Evolutionary conservation across 345 rosid species (phyloP), one percentile per base, ranked within the genome.

Genomic region (Trapa bicornis): DNA sequence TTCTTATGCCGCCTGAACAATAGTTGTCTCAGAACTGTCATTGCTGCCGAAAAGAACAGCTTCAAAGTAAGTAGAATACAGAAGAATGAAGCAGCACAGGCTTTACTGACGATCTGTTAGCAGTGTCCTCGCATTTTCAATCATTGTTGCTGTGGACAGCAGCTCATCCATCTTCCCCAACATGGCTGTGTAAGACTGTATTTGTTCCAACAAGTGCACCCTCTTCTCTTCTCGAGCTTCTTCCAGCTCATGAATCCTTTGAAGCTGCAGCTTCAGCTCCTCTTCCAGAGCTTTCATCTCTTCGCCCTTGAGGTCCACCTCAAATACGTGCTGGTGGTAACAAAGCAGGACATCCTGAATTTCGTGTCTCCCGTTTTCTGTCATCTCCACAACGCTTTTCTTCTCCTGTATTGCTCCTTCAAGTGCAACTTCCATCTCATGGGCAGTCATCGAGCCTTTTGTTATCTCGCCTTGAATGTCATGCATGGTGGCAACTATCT

Each of bases 311-410:
- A 87, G 68, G 57, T 82, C 83, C 1, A 73, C 57, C 41, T 86
- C 87, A 67, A 81, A 85, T 33, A 83, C 83, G 1, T 72, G 77
- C 69, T 87, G 84, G 56, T 83, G 88, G 72, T 80, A 84, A 45
- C 80, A 91, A 10, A 85, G n/a, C 37, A 87, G 67, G 86, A 82
- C 66, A 50, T 53, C 72, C 36, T 79, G 80, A 37, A 79, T 65
- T 67, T 94, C 91, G 2, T 60, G 37, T 74, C 37, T 76, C 11
- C 95, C 98, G 0, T 72, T 36, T 74, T 81, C 86, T 64, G 67
- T 75, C 60, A 81, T 74, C 76, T 86, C 91, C 14, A 76, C 15
- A 12, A 91, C 75, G 53, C 79, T 67, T 68, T 85, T 84, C 70
- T 81, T 86, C 81, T 90, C 99, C 61, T 75, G 73, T 52, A 73